These are phyloP conservation scores for Peniophora sp. DNA, from an alignment of 1,284 basidiomycete genomes.

Conservation along the genomic window DNA sequence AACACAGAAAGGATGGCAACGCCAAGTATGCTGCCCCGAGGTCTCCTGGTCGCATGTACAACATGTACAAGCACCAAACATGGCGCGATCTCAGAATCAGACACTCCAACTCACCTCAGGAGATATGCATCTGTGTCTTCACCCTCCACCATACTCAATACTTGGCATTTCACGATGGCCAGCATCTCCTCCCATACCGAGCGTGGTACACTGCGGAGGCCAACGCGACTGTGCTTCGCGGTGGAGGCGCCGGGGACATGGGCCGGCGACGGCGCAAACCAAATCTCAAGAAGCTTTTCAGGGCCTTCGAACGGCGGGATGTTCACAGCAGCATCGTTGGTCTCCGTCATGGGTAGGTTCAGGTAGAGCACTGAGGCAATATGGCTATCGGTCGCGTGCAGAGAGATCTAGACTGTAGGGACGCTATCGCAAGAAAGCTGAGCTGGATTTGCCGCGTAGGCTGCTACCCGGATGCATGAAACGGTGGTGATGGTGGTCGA, in stretches of 20 bases:
- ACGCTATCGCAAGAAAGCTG: constrained; percentile 49
- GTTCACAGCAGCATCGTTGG: constrained; percentile 23
- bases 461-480: constrained; percentile 53
- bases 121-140: constrained; percentile 92
- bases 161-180: constrained; percentile 94
- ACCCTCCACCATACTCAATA: constrained; percentile 85
- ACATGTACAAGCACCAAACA: no score
- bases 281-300: constrained; percentile 97
- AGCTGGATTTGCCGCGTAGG: constrained; percentile 28
- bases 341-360: constrained; percentile 23
- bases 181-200: constrained; percentile 96
- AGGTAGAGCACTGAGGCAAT: constrained; percentile 5
- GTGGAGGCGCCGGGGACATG: constrained; percentile 41
- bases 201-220: constrained; percentile 73
- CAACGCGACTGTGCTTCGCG: constrained; percentile 38
- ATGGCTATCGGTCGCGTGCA: not conserved
- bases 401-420: constrained; percentile 11
- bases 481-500: constrained; percentile 19
- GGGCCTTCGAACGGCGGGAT: constrained; percentile 76
- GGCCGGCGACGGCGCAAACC: constrained; percentile 82
- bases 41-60: no score
- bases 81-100: constrained; percentile 1
- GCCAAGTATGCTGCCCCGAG: no score
- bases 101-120: constrained; percentile 63
- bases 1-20: no score